Base-by-base conservation (phyloP, 2,329 filamentous ascomycete species). In the Fusarium brachygibbosum region DNA sequence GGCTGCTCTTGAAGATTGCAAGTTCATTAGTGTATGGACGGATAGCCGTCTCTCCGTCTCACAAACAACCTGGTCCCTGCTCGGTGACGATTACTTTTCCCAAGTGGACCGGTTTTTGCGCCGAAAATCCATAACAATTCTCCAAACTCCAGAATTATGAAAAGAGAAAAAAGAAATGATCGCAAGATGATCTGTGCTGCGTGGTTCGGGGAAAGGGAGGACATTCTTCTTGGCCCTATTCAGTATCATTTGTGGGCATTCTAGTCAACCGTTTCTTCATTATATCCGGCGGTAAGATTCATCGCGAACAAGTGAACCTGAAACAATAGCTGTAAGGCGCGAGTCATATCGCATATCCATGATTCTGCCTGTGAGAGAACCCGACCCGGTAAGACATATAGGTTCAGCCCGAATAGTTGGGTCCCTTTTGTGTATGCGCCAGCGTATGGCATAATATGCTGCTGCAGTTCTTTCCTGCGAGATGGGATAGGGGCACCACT, bases 381-480 rank as follows among this genome's bases (percentile, higher is more conserved):
- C 56, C 63, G 45, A 68, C 52, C 52, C 42, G 34, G 52, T 25
- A 44, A 68, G 58, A 59, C 25, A n/a, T 38, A 25, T 42, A 59
- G 45, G 13, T 6, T 35, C 31, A 46, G 52, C n/a, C 42, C 44
- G 29, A 51, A 38, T 19, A 48, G 37, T 40, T 35, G 44, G 57
- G 54, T 32, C 34, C 37, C 23, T 25, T 42, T 23, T 40, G 7
- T 57, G 14, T 40, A 34, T 56, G 19, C 51, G 52, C 37, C 66
- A 63, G 9, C 28, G 40, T 48, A 38, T 37, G 32, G 32, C 35
- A 48, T 53, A 41, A 23, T 70, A 51, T 34, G 37, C 29, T 51
- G 42, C 17, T 41, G 34, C 34, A 32, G 42, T 63, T 46, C 14
- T n/a, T 35, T 50, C 13, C 23, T 45, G 17, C 11, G 25, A 31